A percentile compares a stretch with the other conserved stretches of the same genome.
Evolutionary conservation across 306 rosid genomes (phyloP).

Genomic region (Vicia faba): DNA sequence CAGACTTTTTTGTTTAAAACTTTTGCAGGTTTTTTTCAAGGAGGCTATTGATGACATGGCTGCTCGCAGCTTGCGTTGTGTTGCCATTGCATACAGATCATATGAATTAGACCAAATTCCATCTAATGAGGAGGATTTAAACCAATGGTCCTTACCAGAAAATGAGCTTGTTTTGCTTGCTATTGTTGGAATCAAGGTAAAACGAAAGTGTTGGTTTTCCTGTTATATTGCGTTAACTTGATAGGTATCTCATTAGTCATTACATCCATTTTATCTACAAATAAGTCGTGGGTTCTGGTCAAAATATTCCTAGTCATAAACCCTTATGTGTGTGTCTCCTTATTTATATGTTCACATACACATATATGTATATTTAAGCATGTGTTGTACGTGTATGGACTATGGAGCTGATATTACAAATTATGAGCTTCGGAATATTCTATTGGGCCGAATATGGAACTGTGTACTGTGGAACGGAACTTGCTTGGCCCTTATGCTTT

Average conservation of each 20-base stretch:
- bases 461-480: slow-evolving; percentile 9
- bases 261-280: slow-evolving; percentile 4
- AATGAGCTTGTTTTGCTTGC: slow-evolving; percentile 83
- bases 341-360: neutral
- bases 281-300: slow-evolving; percentile 9
- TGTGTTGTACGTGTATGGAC: neutral
- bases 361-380: neutral
- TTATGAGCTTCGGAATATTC: slow-evolving; percentile 27
- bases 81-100: slow-evolving; percentile 86
- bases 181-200: slow-evolving; percentile 95
- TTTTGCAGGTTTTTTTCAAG: slow-evolving; percentile 61
- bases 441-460: slow-evolving; percentile 1
- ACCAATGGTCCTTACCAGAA: slow-evolving; percentile 84
- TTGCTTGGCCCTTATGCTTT: slow-evolving; percentile 13
- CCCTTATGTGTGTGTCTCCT: neutral
- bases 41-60: slow-evolving; percentile 81
- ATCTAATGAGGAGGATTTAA: slow-evolving; percentile 58
- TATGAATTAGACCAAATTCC: slow-evolving; percentile 73
- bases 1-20: slow-evolving; percentile 19
- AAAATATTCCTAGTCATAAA: slow-evolving; percentile 9
- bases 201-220: slow-evolving; percentile 30
- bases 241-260: slow-evolving; percentile 13
- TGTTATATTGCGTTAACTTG: slow-evolving; percentile 22
- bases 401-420: slow-evolving; percentile 7
- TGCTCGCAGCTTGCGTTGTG: slow-evolving; percentile 88